phyloP scores from a whole-genome alignment of 805 yeast genomes.

The Lipomyces mesembrius region DNA sequence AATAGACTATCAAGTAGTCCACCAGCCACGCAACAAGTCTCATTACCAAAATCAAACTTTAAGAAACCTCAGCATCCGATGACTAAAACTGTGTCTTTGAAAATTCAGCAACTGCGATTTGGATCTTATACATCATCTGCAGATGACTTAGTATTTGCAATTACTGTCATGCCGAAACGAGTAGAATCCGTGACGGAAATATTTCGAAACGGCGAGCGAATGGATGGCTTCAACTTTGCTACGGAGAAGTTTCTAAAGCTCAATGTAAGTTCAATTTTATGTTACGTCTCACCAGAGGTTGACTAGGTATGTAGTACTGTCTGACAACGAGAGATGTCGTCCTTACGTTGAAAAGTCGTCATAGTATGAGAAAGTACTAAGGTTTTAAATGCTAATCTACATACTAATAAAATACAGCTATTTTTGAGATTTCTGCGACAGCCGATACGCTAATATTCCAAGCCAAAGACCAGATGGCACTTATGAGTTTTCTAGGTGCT shows the following conservation, averaged over 20 bases:
- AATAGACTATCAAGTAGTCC: background rate
- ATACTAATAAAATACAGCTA: conserved; percentile 1
- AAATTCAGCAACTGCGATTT: conserved; percentile 15
- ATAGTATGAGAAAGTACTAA: conserved; percentile 5
- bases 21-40: background rate
- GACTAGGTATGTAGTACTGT: conserved; percentile 19
- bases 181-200: conserved; percentile 19
- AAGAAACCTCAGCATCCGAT: conserved; percentile 6
- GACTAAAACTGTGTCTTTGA: conserved; percentile 10
- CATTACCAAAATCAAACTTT: conserved; percentile 1
- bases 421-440: conserved; percentile 16
- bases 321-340: conserved; percentile 15
- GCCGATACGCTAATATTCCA: conserved; percentile 18
- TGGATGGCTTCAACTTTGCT: conserved; percentile 15
- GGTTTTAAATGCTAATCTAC: too few species aligned
- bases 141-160: conserved; percentile 4
- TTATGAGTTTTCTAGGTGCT: conserved; percentile 8
- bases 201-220: background rate
- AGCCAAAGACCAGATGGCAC: conserved; percentile 3
- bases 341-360: conserved; percentile 24
- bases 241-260: conserved; percentile 8
- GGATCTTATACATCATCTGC: conserved; percentile 14
- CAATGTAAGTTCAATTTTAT: conserved; percentile 5
- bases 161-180: conserved; percentile 22
- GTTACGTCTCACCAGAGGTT: background rate